phyloP scores from a whole-genome alignment of 495 filamentous ascomycete genomes.

The Aspergillus diversus region DNA sequence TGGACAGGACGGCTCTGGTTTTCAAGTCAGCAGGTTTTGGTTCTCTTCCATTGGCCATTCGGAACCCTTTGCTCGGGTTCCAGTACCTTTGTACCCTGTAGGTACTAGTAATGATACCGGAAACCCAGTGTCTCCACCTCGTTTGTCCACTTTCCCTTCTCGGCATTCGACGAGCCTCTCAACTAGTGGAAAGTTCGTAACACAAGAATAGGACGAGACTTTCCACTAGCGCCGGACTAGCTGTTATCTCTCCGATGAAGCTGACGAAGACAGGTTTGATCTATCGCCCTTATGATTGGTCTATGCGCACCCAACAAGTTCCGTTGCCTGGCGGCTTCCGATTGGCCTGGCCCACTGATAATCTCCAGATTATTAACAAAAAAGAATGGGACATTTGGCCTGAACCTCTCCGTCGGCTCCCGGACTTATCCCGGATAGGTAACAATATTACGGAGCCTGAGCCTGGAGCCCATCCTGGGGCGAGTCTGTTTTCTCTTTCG shows the following conservation, averaged over 20 bases:
- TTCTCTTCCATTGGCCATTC: conserved; percentile 28
- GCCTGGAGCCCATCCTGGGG: neutral
- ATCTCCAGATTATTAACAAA: neutral
- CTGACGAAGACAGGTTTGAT: conserved; percentile 26
- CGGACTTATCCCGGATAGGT: conserved; percentile 1
- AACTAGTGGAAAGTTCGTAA: neutral
- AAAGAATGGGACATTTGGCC: neutral
- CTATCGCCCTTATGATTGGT: conserved; percentile 25
- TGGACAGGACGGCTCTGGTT: conserved; percentile 19
- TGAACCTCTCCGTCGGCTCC: neutral
- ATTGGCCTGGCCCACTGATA: conserved; percentile 7
- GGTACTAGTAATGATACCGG: conserved; percentile 1
- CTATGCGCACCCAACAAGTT: neutral
- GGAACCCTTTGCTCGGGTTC: conserved; percentile 15
- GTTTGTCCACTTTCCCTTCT: neutral
- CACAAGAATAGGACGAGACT: conserved; percentile 3
- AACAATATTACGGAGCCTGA: neutral
- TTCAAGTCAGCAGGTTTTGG: conserved; percentile 35
- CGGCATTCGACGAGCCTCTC: conserved; percentile 5
- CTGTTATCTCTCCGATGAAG: conserved; percentile 26
- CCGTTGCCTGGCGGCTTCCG: conserved; percentile 12
- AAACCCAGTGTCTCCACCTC: neutral
- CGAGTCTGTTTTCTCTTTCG: neutral
- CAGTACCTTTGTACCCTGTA: conserved; percentile 10
- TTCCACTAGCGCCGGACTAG: conserved; percentile 15